A percentile compares a stretch with the other conserved stretches of the same genome.
These are phyloP conservation scores for Phytophthora capsici DNA, from an alignment of 352 stramenopile genomes.

Conservation along the genomic window DNA sequence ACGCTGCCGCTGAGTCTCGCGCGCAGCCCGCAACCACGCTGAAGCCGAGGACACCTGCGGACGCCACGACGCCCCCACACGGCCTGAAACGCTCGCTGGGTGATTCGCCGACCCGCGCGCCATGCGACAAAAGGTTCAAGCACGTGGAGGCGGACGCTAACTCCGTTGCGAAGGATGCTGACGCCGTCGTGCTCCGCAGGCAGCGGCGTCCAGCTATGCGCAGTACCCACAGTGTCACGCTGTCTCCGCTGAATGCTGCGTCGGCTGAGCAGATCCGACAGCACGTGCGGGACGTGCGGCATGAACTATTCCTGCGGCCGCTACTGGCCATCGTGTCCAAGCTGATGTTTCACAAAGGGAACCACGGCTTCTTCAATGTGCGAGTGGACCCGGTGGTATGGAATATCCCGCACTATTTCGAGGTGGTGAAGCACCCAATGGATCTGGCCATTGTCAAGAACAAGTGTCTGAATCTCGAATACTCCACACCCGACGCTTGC, in stretches of 20 bases:
- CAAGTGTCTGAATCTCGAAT: conserved; percentile 88
- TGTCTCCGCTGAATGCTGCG: conserved; percentile 72
- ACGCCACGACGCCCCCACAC: conserved; percentile 6
- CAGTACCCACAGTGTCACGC: conserved; percentile 16
- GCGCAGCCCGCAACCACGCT: conserved; percentile 2
- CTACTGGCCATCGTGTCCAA: conserved; percentile 72
- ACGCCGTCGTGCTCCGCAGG: conserved; percentile 6
- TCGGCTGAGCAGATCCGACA: conserved; percentile 69
- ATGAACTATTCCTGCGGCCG: conserved; percentile 70
- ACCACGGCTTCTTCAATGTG: conserved; percentile 84
- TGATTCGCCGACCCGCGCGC: conserved; percentile 5
- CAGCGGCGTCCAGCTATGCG: background rate
- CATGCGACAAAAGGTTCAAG: conserved; percentile 59
- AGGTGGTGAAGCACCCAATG: conserved; percentile 91
- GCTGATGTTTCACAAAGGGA: conserved; percentile 85
- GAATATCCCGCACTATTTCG: conserved; percentile 86
- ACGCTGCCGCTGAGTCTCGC: background rate
- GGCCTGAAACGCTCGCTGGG: conserved; percentile 31
- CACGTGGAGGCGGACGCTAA: conserved; percentile 13
- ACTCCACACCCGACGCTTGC: conserved; percentile 84
- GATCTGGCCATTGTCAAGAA: conserved; percentile 91
- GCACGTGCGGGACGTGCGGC: conserved; percentile 73
- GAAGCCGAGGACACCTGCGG: conserved; percentile 2
- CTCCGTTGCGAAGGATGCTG: background rate
- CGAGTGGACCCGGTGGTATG: conserved; percentile 78